Evolutionary conservation across 306 rosid genomes (phyloP).

Genomic region (Clitoria ternatea): DNA sequence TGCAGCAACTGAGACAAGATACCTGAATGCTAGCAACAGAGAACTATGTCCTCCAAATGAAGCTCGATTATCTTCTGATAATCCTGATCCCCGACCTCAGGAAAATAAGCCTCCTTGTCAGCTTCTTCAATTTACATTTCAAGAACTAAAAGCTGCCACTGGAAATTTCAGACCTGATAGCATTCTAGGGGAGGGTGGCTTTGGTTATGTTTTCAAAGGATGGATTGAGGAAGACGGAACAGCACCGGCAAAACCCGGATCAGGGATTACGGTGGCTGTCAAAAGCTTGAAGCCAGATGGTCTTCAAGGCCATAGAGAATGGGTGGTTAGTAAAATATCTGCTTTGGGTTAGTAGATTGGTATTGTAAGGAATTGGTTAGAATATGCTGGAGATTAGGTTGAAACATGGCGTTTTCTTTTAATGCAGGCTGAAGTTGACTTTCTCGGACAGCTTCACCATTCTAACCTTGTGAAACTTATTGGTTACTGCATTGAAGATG

Average conservation of each 20-base stretch:
- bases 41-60: constrained; percentile 73
- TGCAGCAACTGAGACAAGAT: constrained; percentile 90
- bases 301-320: constrained; percentile 99
- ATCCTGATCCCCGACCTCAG: constrained; percentile 51
- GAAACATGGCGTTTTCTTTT: constrained; percentile 31
- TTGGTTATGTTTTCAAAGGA: constrained; percentile 93
- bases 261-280: constrained; percentile 91
- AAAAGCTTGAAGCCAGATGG: constrained; percentile 96
- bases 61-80: constrained; percentile 65
- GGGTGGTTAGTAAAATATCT: constrained; percentile 96
- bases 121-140: constrained; percentile 75
- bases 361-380: constrained; percentile 32
- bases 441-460: constrained; percentile 98
- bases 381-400: constrained; percentile 26
- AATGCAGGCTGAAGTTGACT: constrained; percentile 93
- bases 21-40: constrained; percentile 90
- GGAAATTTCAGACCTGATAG: constrained; percentile 99
- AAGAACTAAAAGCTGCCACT: constrained; percentile 88
- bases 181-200: constrained; percentile 98
- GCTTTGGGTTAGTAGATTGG: constrained; percentile 70
- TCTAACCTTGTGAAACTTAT: constrained; percentile 91
- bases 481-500: constrained; percentile 91
- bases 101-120: constrained; percentile 58
- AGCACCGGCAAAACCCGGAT: constrained; percentile 91
- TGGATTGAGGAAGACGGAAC: constrained; percentile 99